These are phyloP conservation scores for Yamadazyma spencermartinsiae DNA, from an alignment of 1,139 yeast genomes.

Conservation along the genomic window DNA sequence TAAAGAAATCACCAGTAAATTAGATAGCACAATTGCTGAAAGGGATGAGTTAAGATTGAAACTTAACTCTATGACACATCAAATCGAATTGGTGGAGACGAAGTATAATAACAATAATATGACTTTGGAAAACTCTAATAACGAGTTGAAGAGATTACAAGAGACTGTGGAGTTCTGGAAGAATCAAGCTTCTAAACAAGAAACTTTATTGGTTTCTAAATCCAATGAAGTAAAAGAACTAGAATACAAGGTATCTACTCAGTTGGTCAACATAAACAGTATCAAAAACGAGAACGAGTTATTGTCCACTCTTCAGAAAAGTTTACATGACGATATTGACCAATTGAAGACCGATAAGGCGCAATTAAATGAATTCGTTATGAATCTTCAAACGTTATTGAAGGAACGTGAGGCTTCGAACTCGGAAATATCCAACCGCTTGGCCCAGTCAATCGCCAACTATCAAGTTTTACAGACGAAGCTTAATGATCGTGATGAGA, in stretches of 20 bases:
- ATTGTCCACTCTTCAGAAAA: constrained; percentile 48
- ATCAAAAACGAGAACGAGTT: constrained; percentile 57
- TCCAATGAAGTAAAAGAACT: constrained; percentile 55
- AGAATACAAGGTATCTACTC: constrained; percentile 51
- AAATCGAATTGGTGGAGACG: constrained; percentile 36
- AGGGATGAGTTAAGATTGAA: constrained; percentile 36
- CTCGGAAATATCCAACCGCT: constrained; percentile 51
- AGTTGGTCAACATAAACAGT: constrained; percentile 47
- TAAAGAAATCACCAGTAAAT: constrained; percentile 27
- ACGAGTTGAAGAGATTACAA: constrained; percentile 51
- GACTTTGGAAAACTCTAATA: constrained; percentile 45
- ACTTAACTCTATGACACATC: constrained; percentile 30
- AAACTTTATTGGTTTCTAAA: constrained; percentile 53
- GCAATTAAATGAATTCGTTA: constrained; percentile 58
- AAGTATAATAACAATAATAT: constrained; percentile 31
- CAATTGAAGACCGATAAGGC: constrained; percentile 60
- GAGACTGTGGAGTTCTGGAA: constrained; percentile 47
- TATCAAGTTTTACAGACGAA: constrained; percentile 54
- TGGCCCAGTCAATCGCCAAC: constrained; percentile 49
- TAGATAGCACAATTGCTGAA: constrained; percentile 24
- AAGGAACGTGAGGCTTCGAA: constrained; percentile 61
- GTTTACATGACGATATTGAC: constrained; percentile 56
- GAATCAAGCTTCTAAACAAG: constrained; percentile 58
- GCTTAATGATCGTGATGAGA: constrained; percentile 52
- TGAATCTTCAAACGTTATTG: constrained; percentile 60